Base-by-base conservation (phyloP, 2,329 filamentous ascomycete species). In the Septoria linicola region DNA sequence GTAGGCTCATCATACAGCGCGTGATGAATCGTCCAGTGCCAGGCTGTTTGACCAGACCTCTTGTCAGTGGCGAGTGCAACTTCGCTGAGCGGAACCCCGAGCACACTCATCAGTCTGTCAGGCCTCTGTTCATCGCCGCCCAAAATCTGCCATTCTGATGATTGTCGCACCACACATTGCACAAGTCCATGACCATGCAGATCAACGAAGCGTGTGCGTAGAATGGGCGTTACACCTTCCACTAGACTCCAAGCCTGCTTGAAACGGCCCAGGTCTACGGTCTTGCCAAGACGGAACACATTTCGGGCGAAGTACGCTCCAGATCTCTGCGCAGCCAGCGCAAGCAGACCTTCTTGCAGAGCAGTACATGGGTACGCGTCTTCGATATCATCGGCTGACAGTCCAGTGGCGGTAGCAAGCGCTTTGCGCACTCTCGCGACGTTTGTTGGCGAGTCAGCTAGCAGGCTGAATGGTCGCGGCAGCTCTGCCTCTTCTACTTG, bases 241-340 rank as follows among this genome's bases (percentile, higher is more conserved):
- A 69, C 63, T 3, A 57, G 57, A n/a, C 70, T 64, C 57, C 72
- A 75, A 0, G 73, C 70, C 8, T 57, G 44, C 44, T 68, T 64
- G 31, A 72, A 64, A 4, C 52, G 64, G 4, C 62, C 36, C 1
- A 70, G 59, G 7, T 64, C 63, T 39, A 72, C 63, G 1, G 68
- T 41, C 6, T 21, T 11, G 3, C 21, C 25, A 5, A 51, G 34
- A 4, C 8, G 31, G n/a, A 55, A 32, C 8, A 27, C 40, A 14
- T 49, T 37, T 25, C 77, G 76, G 1, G 76, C 76, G 2, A 82
- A 72, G 34, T 81, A 82, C 0, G 76, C 74, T 35, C 77, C 78
- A 27, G 71, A 70, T 19, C 75, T 69, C 59, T 77, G 78, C 51
- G 73, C 70, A 2, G 78, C 77, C 4, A 81, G 63, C 0, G 78